A percentile compares a stretch with the other conserved stretches of the same genome.
phyloP scores from a whole-genome alignment of 192 early-diverging fungal genomes.

The Glomus cerebriforme region DNA sequence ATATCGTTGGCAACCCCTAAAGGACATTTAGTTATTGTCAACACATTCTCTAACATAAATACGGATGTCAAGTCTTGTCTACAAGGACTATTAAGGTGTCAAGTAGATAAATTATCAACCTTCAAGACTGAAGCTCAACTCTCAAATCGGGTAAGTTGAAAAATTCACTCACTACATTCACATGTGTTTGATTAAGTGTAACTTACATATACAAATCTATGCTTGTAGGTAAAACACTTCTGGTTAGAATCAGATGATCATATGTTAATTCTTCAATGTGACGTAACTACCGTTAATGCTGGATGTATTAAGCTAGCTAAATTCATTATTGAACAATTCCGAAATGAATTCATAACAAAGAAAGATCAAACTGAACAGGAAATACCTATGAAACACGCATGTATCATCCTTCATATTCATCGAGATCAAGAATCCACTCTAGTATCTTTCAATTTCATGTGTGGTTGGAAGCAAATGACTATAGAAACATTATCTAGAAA shows the following conservation, averaged over 20 bases:
- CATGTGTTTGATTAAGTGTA: background rate
- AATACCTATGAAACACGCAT: background rate
- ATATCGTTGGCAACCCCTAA: background rate
- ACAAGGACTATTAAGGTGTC: background rate
- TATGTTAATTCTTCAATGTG: constrained; percentile 25
- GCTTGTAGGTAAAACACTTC: background rate
- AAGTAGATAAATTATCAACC: constrained; percentile 13
- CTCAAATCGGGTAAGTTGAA: background rate
- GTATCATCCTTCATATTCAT: constrained; percentile 31
- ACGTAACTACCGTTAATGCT: background rate
- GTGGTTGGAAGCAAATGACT: constrained; percentile 26
- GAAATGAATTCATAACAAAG: background rate
- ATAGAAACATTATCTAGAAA: constrained; percentile 26
- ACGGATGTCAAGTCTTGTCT: constrained; percentile 12
- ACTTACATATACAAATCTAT: background rate
- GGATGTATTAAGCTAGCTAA: constrained; percentile 29
- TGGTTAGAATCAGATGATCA: constrained; percentile 16
- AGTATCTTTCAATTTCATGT: constrained; percentile 25
- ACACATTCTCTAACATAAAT: constrained; percentile 27
- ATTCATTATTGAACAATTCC: constrained; percentile 21
- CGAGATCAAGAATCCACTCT: constrained; percentile 12
- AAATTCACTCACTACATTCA: background rate
- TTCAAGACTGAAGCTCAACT: constrained; percentile 26
- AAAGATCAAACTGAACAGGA: background rate
- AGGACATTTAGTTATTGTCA: constrained; percentile 2